These are phyloP conservation scores for Pezicula carpinea DNA, from an alignment of 2,329 filamentous ascomycete genomes.

Conservation along the genomic window DNA sequence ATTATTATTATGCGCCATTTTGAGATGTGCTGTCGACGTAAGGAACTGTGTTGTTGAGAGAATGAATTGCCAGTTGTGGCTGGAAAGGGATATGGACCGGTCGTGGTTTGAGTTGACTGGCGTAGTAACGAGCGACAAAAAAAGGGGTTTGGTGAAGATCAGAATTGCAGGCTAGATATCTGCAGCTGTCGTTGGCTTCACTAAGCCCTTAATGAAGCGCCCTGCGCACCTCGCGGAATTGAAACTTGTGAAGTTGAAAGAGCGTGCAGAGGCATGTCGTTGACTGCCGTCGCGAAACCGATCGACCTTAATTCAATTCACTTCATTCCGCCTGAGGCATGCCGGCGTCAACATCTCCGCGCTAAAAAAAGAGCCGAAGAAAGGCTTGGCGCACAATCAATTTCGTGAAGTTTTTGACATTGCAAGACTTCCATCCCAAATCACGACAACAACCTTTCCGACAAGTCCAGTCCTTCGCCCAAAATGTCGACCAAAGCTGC, in stretches of 20 bases:
- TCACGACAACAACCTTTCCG: conserved; percentile 18
- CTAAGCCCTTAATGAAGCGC: no score
- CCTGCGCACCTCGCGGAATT: no score
- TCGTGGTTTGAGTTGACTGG: not conserved
- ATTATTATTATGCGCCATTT: conserved; percentile 24
- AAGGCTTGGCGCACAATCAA: conserved; percentile 3
- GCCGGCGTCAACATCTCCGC: no score
- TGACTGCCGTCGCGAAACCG: no score
- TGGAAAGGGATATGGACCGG: not conserved
- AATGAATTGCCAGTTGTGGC: not conserved
- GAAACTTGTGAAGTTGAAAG: no score
- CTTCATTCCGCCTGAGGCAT: no score
- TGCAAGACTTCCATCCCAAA: conserved; percentile 17
- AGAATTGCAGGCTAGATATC: no score
- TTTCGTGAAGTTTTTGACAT: conserved; percentile 17
- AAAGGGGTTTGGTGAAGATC: no score
- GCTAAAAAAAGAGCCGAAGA: no score
- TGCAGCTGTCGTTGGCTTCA: no score
- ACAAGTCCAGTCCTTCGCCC: conserved; percentile 3
- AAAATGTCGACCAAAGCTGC: conserved; percentile 63
- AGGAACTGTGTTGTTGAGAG: not conserved
- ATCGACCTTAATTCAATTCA: no score
- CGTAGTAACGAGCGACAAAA: not conserved
- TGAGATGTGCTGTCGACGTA: conserved; percentile 4
- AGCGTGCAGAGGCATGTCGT: no score